Base-by-base conservation (phyloP, 129 eudicot genomes). In the Helichrysum umbraculigerum region DNA sequence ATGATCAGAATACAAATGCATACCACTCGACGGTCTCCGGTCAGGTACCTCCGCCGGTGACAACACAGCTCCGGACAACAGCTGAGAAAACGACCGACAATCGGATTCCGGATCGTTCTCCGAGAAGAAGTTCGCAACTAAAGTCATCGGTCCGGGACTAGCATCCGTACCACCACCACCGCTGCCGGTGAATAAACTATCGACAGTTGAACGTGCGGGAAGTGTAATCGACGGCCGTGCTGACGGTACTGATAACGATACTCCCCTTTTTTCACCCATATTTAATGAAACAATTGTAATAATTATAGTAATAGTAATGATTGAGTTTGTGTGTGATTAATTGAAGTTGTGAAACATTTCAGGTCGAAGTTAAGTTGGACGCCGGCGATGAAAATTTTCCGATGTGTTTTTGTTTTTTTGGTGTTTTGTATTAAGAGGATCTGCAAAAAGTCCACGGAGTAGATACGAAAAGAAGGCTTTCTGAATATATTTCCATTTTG, bases 71-170 rank as follows among this genome's bases (percentile, higher is more conserved):
- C 98, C 96, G 30, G 98, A 90, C 29, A 92, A 83, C 9, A 92
- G 92, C 91, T 92, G 98, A 61, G 98, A 90, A 59, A 92, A 92
- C 1, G 98, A 88, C 58, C 90, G 94, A 75, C 83, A 85, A 51
- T 88, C 98, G 4, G 85, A 76, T 71, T 89, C 90, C 30, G 91
- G 91, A 44, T 92, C 96, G 68, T 81, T 88, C 34, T 92, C 96
- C 15, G 89, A 76, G 68, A 92, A 90, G 82, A 92, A 92, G 35
- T 82, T 92, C 0, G 98, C 83, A 3, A 92, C 98, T 44, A 91
- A 59, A 73, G 90, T 86, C 97, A 91, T 88, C 78, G 97, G 97
- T 15, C 97, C 97, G 0, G 97, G 96, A 69, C 97, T 91, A n/a
- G 60, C 92, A 34, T 32, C 90, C 56, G 84, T 80, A 0, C 62